Conservation (phyloP, 176 grass and related monocot genomes). For the Carex kokanica region DNA sequence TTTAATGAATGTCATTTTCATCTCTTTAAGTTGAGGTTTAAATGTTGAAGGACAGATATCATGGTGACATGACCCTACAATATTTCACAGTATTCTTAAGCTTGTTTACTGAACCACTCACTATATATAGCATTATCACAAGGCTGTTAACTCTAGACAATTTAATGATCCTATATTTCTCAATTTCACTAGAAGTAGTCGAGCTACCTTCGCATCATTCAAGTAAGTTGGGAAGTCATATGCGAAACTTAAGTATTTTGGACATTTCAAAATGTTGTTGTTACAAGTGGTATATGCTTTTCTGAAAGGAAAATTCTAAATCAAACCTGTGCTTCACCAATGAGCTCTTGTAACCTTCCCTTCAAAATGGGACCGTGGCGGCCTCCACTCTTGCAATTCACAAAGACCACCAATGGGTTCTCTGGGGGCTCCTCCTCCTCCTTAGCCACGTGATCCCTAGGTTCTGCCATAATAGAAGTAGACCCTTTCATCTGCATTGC, state of each 20-base stretch:
- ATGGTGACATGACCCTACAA: background rate
- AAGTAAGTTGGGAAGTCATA: background rate
- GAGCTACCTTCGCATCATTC: background rate
- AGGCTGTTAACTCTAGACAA: background rate
- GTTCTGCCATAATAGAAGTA: background rate
- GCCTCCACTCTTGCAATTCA: constrained; percentile 87
- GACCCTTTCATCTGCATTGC: constrained; percentile 35
- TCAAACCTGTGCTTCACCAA: constrained; percentile 72
- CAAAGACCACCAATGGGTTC: constrained; percentile 67
- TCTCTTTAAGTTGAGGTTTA: background rate
- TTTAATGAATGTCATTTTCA: background rate
- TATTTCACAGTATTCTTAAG: background rate
- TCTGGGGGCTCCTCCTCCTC: constrained; percentile 61
- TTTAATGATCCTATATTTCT: background rate
- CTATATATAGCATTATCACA: background rate
- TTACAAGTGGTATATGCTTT: background rate
- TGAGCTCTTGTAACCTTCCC: constrained; percentile 70
- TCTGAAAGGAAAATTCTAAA: background rate
- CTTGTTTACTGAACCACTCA: background rate
- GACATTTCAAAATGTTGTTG: background rate
- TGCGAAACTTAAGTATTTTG: background rate
- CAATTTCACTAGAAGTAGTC: background rate
- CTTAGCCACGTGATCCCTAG: background rate
- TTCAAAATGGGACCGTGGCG: constrained; percentile 80
- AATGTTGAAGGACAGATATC: background rate